These are phyloP conservation scores for Nannochloropsis limnetica DNA, from an alignment of 352 stramenopile species.

Conservation along the genomic window DNA sequence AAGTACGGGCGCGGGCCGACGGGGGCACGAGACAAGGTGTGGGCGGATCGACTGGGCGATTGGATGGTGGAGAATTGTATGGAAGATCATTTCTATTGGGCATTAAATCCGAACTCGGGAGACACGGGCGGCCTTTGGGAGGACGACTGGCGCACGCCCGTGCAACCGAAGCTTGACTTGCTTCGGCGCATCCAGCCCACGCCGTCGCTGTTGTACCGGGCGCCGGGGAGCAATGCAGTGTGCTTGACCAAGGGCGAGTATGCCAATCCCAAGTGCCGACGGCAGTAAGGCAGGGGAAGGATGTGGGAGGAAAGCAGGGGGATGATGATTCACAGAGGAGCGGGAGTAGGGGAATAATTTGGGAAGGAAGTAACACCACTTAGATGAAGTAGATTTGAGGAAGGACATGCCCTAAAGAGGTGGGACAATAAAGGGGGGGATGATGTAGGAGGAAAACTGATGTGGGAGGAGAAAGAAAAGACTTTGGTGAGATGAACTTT, in stretches of 20 bases:
- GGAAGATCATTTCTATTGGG: constrained; percentile 59
- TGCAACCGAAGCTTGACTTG: constrained; percentile 56
- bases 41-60: constrained; percentile 57
- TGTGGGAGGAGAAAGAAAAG: no score
- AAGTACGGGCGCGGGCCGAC: constrained; percentile 43
- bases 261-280: background rate
- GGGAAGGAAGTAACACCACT: no score
- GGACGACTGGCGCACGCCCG: constrained; percentile 59
- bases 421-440: no score
- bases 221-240: background rate
- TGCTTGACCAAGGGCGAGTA: constrained; percentile 17
- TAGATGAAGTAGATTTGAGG: no score
- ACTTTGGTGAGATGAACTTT: no score
- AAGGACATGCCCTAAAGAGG: no score
- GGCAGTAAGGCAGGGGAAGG: no score
- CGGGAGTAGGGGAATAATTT: background rate
- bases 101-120: constrained; percentile 60
- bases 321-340: background rate
- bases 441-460: no score
- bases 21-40: constrained; percentile 52
- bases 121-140: constrained; percentile 61
- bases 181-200: constrained; percentile 51
- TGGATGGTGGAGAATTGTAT: constrained; percentile 58
- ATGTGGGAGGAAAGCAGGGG: background rate
- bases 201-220: constrained; percentile 32